These are phyloP conservation scores for Populus hybrid DNA, from an alignment of 441 rosid genomes.

Conservation along the genomic window DNA sequence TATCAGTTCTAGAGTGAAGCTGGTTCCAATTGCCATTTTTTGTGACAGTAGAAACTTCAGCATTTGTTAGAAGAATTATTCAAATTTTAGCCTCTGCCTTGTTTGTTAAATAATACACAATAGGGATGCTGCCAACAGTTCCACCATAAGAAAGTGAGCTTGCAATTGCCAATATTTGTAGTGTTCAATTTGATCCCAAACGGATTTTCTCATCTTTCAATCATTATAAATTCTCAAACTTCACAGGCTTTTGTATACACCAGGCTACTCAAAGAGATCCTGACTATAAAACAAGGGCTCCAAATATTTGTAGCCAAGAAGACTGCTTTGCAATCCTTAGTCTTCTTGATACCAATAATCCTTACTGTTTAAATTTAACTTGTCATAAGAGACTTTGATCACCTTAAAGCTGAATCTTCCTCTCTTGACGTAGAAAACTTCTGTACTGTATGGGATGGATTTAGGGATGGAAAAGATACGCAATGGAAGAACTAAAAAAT, in stretches of 20 bases:
- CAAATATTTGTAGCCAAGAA: too few relatives aligned
- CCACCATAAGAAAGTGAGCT: background rate
- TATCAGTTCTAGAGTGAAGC: background rate
- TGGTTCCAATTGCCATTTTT: background rate
- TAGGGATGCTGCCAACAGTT: background rate
- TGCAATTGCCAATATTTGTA: background rate
- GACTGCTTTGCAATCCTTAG: background rate
- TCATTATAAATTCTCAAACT: too few relatives aligned
- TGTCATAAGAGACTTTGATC: background rate
- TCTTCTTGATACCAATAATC: background rate
- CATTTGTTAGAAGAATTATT: background rate
- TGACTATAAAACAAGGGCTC: too few relatives aligned
- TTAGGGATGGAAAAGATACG: background rate
- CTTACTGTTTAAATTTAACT: background rate
- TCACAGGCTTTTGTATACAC: too few relatives aligned
- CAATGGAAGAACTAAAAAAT: too few relatives aligned
- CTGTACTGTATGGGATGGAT: background rate
- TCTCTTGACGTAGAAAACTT: background rate
- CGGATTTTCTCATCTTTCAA: too few relatives aligned
- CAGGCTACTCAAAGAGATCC: too few relatives aligned
- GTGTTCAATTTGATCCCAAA: background rate
- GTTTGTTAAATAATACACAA: background rate
- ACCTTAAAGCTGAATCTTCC: background rate
- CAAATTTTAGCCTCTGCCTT: background rate
- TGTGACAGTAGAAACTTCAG: background rate